These are phyloP conservation scores for Rhytidiadelphus loreus DNA, from an alignment of 225 moss, liverwort and hornwort genomes.

Conservation along the genomic window DNA sequence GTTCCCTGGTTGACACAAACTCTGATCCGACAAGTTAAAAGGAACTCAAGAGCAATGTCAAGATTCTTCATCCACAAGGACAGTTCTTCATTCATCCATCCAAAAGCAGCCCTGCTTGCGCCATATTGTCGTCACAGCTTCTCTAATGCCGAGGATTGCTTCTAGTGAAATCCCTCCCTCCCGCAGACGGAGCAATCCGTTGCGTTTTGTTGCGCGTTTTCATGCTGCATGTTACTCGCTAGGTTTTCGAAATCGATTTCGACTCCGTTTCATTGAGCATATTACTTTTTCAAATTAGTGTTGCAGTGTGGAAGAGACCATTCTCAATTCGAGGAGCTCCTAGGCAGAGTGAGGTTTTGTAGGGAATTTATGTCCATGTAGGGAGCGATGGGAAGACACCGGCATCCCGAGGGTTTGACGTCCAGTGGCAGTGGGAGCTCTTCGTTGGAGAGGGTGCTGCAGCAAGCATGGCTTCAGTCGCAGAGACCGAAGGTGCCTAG, in stretches of 20 bases:
- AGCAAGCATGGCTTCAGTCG: conserved; percentile 26
- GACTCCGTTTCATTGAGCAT: neutral
- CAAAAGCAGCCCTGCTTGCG: neutral
- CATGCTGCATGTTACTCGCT: neutral
- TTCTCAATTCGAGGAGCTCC: neutral
- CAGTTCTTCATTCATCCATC: neutral
- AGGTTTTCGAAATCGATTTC: neutral
- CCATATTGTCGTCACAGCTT: neutral
- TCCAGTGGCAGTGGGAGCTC: neutral
- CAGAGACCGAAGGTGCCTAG: conserved; percentile 18
- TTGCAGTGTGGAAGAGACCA: neutral
- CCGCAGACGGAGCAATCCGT: neutral
- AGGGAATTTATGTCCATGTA: neutral
- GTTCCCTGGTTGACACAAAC: neutral
- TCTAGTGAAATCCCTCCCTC: neutral
- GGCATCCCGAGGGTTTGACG: neutral
- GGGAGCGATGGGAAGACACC: neutral
- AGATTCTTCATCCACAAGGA: neutral
- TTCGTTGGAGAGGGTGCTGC: conserved; percentile 20
- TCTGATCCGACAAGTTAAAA: neutral
- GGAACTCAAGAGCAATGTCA: neutral
- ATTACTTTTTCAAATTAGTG: neutral
- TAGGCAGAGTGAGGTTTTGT: neutral
- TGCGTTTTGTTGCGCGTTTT: neutral
- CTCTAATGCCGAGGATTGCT: neutral